phyloP scores from a whole-genome alignment of 2,329 filamentous ascomycete genomes.

The Botrytis aclada region DNA sequence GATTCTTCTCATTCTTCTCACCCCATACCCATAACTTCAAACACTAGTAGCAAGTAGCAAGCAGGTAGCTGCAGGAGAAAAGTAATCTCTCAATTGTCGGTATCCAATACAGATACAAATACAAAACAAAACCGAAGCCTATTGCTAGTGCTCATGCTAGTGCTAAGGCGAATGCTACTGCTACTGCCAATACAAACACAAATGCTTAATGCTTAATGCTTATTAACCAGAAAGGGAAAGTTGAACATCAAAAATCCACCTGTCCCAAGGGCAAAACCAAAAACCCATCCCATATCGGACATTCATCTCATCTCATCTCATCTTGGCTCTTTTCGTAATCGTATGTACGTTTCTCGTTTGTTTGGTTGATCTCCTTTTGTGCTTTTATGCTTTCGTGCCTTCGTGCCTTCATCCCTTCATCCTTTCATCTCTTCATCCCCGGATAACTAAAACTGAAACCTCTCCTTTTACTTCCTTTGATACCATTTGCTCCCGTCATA shows the following conservation, averaged over 20 bases:
- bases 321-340: not conserved
- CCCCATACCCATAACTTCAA: not conserved
- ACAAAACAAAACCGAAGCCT: not conserved
- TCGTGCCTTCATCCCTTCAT: not conserved
- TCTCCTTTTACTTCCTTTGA: not conserved
- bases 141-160: not conserved
- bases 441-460: not conserved
- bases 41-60: not conserved
- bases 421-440: too few species aligned
- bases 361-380: too few species aligned
- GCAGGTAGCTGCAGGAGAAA: not conserved
- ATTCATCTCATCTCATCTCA: too few species aligned
- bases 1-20: not conserved
- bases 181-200: too few species aligned
- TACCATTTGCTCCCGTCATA: too few species aligned
- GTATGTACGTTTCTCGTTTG: not conserved
- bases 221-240: not conserved
- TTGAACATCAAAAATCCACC: not conserved
- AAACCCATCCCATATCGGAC: too few species aligned
- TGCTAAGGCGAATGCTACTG: not conserved
- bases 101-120: not conserved
- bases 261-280: not conserved
- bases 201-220: not conserved
- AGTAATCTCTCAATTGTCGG: not conserved
- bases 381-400: too few species aligned